phyloP scores from a whole-genome alignment of 352 stramenopile species.

The Nothophytophthora sp. region DNA sequence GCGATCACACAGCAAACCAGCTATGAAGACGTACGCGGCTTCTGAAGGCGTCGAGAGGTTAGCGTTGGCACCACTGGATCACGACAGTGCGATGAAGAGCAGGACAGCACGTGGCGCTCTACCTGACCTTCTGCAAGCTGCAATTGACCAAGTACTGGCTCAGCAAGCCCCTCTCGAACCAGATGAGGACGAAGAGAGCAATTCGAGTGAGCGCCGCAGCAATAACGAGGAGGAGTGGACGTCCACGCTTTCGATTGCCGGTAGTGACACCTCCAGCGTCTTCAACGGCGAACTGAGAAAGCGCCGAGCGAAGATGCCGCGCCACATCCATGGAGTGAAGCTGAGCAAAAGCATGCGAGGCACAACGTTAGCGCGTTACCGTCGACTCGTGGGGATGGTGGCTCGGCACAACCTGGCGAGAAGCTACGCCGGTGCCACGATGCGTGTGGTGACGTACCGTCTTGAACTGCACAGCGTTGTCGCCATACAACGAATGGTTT shows the following conservation, averaged over 20 bases:
- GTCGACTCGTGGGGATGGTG: conserved; percentile 37
- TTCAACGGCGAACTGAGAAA: conserved; percentile 8
- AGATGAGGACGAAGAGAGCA: conserved; percentile 6
- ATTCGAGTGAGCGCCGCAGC: neutral
- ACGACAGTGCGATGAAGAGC: conserved; percentile 9
- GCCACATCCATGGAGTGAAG: conserved; percentile 25
- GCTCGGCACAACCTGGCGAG: conserved; percentile 22
- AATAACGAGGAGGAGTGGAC: conserved; percentile 3
- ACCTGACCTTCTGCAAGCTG: conserved; percentile 14
- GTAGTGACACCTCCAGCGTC: conserved; percentile 8
- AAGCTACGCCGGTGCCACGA: conserved; percentile 13
- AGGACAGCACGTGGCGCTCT: conserved; percentile 6
- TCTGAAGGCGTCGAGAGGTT: neutral
- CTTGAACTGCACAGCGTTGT: conserved; percentile 17
- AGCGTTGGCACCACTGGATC: conserved; percentile 12
- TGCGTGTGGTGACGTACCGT: conserved; percentile 20
- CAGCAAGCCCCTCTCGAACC: neutral
- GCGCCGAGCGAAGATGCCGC: conserved; percentile 12
- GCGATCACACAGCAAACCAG: conserved; percentile 3
- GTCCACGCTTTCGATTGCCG: neutral
- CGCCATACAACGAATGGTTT: conserved; percentile 11
- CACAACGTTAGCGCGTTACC: conserved; percentile 40
- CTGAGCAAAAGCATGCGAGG: conserved; percentile 25
- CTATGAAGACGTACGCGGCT: neutral
- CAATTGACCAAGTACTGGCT: conserved; percentile 20